Evolutionary conservation across 164 flowering plant species (phyloP), one percentile per base, ranked within the genome.

Genomic region (Sedum album): DNA sequence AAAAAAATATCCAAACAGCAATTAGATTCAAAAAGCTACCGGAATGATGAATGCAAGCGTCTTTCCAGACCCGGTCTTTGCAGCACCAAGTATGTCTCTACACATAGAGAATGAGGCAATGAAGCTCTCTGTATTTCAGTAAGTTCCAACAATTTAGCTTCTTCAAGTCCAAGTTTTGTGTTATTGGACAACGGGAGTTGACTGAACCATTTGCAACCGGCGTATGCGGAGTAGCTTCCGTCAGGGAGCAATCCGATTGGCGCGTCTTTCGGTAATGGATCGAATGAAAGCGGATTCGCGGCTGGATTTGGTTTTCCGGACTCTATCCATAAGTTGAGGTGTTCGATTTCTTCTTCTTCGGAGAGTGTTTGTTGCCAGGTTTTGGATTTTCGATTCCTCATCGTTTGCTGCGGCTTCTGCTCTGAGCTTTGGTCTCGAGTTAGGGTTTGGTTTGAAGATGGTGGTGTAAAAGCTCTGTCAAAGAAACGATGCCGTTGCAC

Each of bases 41-140:
- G 99, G 99, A 23, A 95, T 83, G 41, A 95, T 41, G 73, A 92
- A 95, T 14, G 99, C 96, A 13, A 95, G 79, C 10, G 97, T 90
- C 77, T 92, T 95, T 11, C 99, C 99, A 1, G 97, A 92, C 13
- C 97, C 99, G 30, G 99, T 95, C 70, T 88, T 89, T 0, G 99
- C 99, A 0, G 97, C 97, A 23, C 99, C 99, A 2, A 90, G 91
- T 64, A 95, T 85, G 69, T 95, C 99, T 0, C 97, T 76, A 8
- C 97, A 42, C 96, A 85, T 15, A 95, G 79, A 5, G 97, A 76
- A 69, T 92, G 97, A 0, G 97, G 97, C 78, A 95, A 72, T 1
- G 97, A 81, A 36, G 97, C 96, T 21, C 89, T 77, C 79, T 95
- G 99, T 51, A 95, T 84, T 20, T 86, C 93, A 48, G 94, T 89